Conservation (phyloP, 768 basidiomycete genomes). For the Psilocybe cubensis region DNA sequence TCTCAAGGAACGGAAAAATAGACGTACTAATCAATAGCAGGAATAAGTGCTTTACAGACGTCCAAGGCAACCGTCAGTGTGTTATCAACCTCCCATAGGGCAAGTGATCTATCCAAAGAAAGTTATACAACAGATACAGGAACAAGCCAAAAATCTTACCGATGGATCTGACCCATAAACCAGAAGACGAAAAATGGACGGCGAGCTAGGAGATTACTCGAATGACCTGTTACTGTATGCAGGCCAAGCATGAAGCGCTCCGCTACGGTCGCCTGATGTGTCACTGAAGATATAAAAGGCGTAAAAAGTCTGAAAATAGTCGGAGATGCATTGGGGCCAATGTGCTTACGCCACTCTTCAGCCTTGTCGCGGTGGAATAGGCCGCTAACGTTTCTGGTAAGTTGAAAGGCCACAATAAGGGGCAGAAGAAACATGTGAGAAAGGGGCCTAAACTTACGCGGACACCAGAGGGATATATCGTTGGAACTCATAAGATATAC, state of each 20-base stretch:
- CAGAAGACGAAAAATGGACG: constrained; percentile 74
- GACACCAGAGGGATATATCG: constrained; percentile 62
- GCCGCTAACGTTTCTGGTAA: constrained; percentile 43
- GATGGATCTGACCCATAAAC: constrained; percentile 74
- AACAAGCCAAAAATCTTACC: constrained; percentile 36
- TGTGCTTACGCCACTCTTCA: constrained; percentile 63
- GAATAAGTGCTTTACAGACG: constrained; percentile 61
- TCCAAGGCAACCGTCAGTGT: constrained; percentile 63
- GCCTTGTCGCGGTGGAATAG: constrained; percentile 59
- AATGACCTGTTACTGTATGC: constrained; percentile 60
- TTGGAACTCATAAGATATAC: constrained; percentile 71
- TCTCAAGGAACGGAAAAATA: neutral
- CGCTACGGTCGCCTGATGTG: constrained; percentile 62
- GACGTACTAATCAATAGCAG: constrained; percentile 60
- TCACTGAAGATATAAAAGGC: constrained; percentile 41
- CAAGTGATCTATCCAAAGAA: constrained; percentile 45
- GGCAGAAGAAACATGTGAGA: neutral
- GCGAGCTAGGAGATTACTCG: constrained; percentile 49
- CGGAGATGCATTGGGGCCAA: constrained; percentile 13
- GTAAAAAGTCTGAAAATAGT: neutral
- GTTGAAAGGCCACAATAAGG: neutral
- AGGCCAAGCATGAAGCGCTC: constrained; percentile 63
- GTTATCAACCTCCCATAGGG: constrained; percentile 64
- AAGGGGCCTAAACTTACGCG: constrained; percentile 40
- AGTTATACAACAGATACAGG: constrained; percentile 5